These are phyloP conservation scores for Trichosporon sp. DNA, from an alignment of 1,284 basidiomycete genomes.

Conservation along the genomic window DNA sequence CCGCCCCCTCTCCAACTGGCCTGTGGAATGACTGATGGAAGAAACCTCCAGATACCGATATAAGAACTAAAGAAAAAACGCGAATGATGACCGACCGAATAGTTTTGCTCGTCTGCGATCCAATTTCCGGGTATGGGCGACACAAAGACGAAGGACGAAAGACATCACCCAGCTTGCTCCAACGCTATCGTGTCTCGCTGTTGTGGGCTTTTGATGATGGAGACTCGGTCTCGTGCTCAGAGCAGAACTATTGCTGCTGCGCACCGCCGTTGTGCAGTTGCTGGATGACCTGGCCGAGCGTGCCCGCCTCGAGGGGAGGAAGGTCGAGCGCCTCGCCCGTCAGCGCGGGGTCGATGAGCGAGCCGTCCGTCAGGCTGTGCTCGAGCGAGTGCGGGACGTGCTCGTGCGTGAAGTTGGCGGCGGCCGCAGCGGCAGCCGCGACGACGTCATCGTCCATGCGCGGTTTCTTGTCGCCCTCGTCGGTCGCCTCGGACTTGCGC, in stretches of 20 bases:
- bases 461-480: conserved; percentile 19
- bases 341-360: conserved; percentile 30
- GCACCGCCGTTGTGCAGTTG: conserved; percentile 16
- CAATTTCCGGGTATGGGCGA: too few species aligned
- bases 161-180: not conserved
- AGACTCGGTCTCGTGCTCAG: not conserved
- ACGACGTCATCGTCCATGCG: conserved; percentile 17
- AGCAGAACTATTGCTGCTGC: conserved; percentile 12
- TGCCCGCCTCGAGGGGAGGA: conserved; percentile 15
- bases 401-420: not conserved
- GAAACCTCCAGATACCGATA: not conserved
- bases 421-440: conserved; percentile 15
- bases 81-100: not conserved
- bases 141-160: too few species aligned
- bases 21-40: not conserved
- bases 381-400: conserved; percentile 14
- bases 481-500: conserved; percentile 18
- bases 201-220: not conserved
- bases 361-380: conserved; percentile 2
- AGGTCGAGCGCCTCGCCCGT: conserved; percentile 19
- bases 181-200: not conserved
- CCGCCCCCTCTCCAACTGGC: not conserved
- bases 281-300: conserved; percentile 25
- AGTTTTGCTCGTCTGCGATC: not conserved
- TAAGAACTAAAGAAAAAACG: not conserved